A percentile compares a stretch with the other conserved stretches of the same genome.
Evolutionary conservation across 148 eudicot species (phyloP).

Genomic region (Bassia scoparia): DNA sequence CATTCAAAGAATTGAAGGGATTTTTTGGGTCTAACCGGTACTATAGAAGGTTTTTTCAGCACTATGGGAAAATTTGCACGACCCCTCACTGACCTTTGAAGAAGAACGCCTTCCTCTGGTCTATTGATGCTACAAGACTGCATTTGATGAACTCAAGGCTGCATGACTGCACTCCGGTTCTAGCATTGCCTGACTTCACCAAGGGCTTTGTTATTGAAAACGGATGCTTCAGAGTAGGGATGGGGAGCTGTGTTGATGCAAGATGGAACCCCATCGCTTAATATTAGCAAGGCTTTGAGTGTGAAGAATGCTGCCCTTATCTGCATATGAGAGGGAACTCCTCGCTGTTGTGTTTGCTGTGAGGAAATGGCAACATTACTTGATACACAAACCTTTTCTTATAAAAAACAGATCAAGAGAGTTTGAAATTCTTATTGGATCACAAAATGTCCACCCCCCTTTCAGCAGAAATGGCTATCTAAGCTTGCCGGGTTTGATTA

Average conservation of each 20-base stretch:
- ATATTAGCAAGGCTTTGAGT: background rate
- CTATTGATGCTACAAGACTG: background rate
- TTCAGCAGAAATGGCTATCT: background rate
- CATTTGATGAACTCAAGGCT: rapidly evolving
- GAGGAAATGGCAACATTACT: background rate
- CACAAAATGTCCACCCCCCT: background rate
- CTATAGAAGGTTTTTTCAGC: background rate
- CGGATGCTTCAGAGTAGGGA: background rate
- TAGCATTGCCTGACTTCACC: background rate
- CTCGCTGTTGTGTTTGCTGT: background rate
- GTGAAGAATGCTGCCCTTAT: background rate
- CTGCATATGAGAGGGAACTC: background rate
- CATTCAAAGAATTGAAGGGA: background rate
- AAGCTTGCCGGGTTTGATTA: background rate
- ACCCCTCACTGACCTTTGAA: background rate
- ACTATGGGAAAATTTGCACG: background rate
- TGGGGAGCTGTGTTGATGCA: background rate
- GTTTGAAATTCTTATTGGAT: background rate
- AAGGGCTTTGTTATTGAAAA: background rate
- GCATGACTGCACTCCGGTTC: background rate
- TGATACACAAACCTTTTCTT: background rate
- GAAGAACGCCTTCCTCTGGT: background rate
- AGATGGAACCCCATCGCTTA: background rate
- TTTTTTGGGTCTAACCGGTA: background rate
- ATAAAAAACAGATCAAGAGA: background rate